A percentile compares a stretch with the other conserved stretches of the same genome.
Evolutionary conservation across 768 basidiomycete species (phyloP).

Genomic region (Panellus pusillus): DNA sequence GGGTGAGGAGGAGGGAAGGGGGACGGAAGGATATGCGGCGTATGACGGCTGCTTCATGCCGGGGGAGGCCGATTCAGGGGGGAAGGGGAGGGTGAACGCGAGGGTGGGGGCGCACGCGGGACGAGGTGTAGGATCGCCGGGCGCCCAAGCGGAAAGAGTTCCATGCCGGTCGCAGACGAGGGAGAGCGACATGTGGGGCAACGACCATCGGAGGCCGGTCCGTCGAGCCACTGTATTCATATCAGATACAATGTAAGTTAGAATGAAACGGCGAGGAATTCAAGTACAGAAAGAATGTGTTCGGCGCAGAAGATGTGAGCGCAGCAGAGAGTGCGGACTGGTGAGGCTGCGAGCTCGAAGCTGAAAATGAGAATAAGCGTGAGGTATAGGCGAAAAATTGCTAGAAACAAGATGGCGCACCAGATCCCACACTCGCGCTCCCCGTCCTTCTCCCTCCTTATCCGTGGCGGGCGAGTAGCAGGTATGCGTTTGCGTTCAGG

Average conservation of each 20-base stretch:
- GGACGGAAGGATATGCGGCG: conserved; percentile 1
- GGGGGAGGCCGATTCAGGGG: background rate
- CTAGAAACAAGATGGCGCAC: background rate
- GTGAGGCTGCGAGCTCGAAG: conserved; percentile 3
- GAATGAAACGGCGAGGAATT: background rate
- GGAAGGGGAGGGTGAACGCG: background rate
- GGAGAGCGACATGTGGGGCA: background rate
- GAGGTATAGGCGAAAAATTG: background rate
- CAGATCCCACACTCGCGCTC: conserved; percentile 9
- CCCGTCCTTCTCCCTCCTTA: background rate
- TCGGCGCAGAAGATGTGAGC: conserved; percentile 6
- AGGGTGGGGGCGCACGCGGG: conserved; percentile 4
- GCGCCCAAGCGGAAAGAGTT: conserved; percentile 5
- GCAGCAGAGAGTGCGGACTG: conserved; percentile 5
- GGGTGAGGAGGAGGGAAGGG: background rate
- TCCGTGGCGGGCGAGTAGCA: background rate
- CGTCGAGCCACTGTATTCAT: background rate
- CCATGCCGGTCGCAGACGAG: background rate
- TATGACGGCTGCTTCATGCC: background rate
- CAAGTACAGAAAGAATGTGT: conserved; percentile 1
- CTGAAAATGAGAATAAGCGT: background rate
- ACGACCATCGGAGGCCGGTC: background rate
- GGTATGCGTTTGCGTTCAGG: background rate
- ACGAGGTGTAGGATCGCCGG: background rate
- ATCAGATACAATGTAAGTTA: too few relatives aligned